Evolutionary conservation across 2,329 filamentous ascomycete species (phyloP).

Genomic region (Fusarium pseudocircinatum): DNA sequence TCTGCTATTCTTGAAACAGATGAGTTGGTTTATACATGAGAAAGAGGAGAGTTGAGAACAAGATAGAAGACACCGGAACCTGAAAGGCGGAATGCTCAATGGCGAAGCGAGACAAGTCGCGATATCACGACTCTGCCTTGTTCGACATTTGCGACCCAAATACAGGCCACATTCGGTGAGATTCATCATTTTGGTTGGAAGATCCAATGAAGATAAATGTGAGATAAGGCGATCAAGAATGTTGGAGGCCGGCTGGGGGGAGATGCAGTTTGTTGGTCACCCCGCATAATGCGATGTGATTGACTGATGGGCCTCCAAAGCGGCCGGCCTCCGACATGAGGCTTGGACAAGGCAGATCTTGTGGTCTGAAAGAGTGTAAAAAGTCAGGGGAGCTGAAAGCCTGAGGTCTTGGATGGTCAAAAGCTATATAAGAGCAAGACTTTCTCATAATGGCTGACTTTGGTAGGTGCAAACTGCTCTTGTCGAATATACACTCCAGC

Average conservation of each 20-base stretch:
- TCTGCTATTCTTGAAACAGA: neutral
- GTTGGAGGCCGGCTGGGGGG: neutral
- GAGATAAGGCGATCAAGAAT: neutral
- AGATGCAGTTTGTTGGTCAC: constrained; percentile 9
- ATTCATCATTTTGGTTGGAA: neutral
- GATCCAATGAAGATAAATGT: neutral
- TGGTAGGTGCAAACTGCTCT: neutral
- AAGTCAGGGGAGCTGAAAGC: neutral
- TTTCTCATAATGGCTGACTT: neutral
- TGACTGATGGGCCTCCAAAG: constrained; percentile 35
- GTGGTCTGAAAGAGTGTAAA: neutral
- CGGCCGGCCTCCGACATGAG: constrained; percentile 25
- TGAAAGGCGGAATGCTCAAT: neutral
- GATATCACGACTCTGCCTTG: constrained; percentile 20
- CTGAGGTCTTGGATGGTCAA: rapidly evolving
- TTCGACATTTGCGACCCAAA: constrained; percentile 23
- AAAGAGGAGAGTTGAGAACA: neutral
- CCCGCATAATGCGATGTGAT: constrained; percentile 31
- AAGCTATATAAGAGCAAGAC: neutral
- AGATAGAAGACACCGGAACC: neutral
- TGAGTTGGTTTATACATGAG: too few relatives aligned
- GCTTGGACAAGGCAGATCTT: constrained; percentile 16
- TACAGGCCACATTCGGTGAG: neutral
- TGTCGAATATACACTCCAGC: neutral
- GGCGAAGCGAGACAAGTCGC: neutral